Percentiles rank a stretch among this genome's conserved stretches.
Conservation (phyloP, 2,329 filamentous ascomycete species). For the Neobulgaria alba region DNA sequence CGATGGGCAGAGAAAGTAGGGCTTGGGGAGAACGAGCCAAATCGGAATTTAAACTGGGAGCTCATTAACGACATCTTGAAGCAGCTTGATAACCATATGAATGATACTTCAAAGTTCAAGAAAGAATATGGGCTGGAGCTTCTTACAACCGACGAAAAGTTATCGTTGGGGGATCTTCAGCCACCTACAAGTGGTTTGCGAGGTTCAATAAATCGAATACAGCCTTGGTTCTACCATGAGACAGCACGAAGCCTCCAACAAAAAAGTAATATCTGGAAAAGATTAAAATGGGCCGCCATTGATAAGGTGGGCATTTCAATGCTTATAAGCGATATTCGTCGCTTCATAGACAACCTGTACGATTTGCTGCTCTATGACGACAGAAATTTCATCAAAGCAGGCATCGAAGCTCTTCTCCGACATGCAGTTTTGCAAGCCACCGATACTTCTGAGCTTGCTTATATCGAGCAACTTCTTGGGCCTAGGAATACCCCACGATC, state of each 20-base stretch:
- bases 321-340: slow-evolving; percentile 13
- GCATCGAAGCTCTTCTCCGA: slow-evolving; percentile 5
- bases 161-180: slow-evolving; percentile 1
- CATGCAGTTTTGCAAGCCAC: slow-evolving; percentile 8
- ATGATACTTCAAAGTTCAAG: slow-evolving; percentile 12
- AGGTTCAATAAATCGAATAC: slow-evolving; percentile 3
- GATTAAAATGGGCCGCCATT: slow-evolving; percentile 18
- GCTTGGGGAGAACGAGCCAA: slow-evolving; percentile 6
- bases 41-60: slow-evolving; percentile 15
- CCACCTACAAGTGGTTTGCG: slow-evolving; percentile 4
- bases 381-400: slow-evolving; percentile 3
- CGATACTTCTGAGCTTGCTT: slow-evolving; percentile 2
- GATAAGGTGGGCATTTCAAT: slow-evolving; percentile 14
- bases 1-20: slow-evolving; percentile 11
- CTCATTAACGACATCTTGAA: slow-evolving; percentile 10
- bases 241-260: slow-evolving; percentile 13
- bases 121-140: slow-evolving; percentile 15
- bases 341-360: slow-evolving; percentile 13
- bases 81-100: slow-evolving; percentile 13
- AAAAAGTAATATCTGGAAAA: slow-evolving; percentile 11
- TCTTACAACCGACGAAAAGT: slow-evolving; percentile 6
- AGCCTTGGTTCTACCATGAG: slow-evolving; percentile 7
- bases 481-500: background rate
- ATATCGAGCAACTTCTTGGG: slow-evolving; percentile 8
- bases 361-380: slow-evolving; percentile 11